Percentiles rank a stretch among this genome's conserved stretches.
These are phyloP conservation scores for Penicillium hesseltinei DNA, from an alignment of 2,329 filamentous ascomycete species.

Conservation along the genomic window DNA sequence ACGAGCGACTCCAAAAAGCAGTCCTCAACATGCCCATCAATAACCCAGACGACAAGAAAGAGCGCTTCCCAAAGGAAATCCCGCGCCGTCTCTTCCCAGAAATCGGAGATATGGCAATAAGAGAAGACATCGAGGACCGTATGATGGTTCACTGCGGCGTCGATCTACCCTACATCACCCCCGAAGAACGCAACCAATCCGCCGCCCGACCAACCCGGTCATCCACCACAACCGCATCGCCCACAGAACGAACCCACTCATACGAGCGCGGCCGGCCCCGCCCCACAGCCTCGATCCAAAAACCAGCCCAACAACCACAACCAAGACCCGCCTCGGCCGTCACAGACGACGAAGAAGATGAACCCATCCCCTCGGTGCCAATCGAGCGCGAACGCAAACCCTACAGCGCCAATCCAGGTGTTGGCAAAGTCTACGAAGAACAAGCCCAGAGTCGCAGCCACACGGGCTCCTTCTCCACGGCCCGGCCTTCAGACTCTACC, in stretches of 20 bases:
- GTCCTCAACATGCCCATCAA: constrained; percentile 69
- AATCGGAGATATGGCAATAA: constrained; percentile 54
- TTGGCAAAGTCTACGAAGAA: constrained; percentile 57
- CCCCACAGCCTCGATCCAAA: constrained; percentile 38
- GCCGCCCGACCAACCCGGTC: constrained; percentile 24
- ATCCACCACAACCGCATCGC: constrained; percentile 8
- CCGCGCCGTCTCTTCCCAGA: constrained; percentile 70
- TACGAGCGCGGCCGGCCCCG: constrained; percentile 32
- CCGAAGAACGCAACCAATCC: constrained; percentile 34
- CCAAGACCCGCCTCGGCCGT: constrained; percentile 30
- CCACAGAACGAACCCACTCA: constrained; percentile 16
- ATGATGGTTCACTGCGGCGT: constrained; percentile 55
- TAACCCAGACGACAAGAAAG: constrained; percentile 63
- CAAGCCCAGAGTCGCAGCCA: constrained; percentile 18
- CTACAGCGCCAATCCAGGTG: constrained; percentile 59
- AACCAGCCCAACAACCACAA: not conserved
- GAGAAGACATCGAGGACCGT: constrained; percentile 60
- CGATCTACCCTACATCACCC: constrained; percentile 43
- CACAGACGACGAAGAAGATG: constrained; percentile 44
- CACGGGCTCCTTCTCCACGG: constrained; percentile 27
- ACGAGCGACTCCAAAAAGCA: constrained; percentile 65
- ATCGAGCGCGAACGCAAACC: constrained; percentile 67
- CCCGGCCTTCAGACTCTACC: constrained; percentile 53
- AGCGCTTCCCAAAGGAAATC: constrained; percentile 76
- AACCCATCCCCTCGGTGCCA: constrained; percentile 46